phyloP scores from a whole-genome alignment of 2,329 filamentous ascomycete species.

The Thelonectria blattea region DNA sequence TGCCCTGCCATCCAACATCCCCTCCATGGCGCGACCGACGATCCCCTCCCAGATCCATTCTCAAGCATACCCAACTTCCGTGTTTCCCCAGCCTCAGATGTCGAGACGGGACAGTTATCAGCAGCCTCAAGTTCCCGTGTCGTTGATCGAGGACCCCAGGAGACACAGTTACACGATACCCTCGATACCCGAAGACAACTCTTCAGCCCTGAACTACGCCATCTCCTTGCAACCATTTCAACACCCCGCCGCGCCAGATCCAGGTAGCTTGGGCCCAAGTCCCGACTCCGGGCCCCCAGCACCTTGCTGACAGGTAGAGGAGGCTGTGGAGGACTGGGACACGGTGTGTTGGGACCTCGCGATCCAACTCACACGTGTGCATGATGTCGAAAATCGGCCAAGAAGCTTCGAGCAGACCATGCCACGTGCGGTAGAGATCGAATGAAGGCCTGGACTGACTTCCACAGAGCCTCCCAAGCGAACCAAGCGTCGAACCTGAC shows the following conservation, averaged over 20 bases:
- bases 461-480: background rate
- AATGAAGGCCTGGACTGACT: background rate
- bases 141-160: slow-evolving; percentile 35
- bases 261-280: slow-evolving; percentile 26
- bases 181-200: slow-evolving; percentile 29
- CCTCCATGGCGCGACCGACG: slow-evolving; percentile 31
- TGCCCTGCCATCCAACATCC: slow-evolving; percentile 4
- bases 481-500: background rate
- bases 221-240: slow-evolving; percentile 36
- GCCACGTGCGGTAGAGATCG: background rate
- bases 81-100: slow-evolving; percentile 29
- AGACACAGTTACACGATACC: slow-evolving; percentile 35
- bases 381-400: background rate
- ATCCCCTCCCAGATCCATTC: slow-evolving; percentile 32
- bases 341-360: slow-evolving; percentile 10
- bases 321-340: slow-evolving; percentile 15
- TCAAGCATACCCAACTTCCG: slow-evolving; percentile 32
- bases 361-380: background rate
- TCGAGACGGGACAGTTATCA: slow-evolving; percentile 33
- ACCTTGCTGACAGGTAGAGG: slow-evolving; percentile 32
- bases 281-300: slow-evolving; percentile 30
- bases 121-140: slow-evolving; percentile 24
- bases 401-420: background rate
- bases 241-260: slow-evolving; percentile 22
- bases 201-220: slow-evolving; percentile 34